Evolutionary conservation across 75 land plant genomes (phyloP).

Genomic region (Azolla pinnata): DNA sequence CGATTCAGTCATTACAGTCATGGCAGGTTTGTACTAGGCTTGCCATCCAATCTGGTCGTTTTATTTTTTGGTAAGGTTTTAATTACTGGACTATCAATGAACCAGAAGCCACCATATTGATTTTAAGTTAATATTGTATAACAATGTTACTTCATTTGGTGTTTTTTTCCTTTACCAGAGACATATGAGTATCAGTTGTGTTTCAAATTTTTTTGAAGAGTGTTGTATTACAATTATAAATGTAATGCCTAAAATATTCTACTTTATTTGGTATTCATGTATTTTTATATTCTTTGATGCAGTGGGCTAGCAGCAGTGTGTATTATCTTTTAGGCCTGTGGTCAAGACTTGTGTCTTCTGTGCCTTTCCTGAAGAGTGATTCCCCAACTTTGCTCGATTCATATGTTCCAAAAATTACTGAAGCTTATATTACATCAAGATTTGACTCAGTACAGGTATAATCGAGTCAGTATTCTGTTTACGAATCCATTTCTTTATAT

Average conservation of each 20-base stretch:
- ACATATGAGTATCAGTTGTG: background rate
- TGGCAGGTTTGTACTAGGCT: conserved; percentile 61
- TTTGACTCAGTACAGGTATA: conserved; percentile 81
- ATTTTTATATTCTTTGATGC: conserved; percentile 7
- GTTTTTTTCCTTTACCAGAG: too few species aligned
- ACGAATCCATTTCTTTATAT: background rate
- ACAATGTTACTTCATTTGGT: too few species aligned
- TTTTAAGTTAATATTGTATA: too few species aligned
- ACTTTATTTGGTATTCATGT: too few species aligned
- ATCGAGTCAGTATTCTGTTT: background rate
- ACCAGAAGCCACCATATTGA: too few species aligned
- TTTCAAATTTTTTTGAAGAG: background rate
- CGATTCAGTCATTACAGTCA: conserved; percentile 76
- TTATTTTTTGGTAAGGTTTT: background rate
- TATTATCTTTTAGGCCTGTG: conserved; percentile 91
- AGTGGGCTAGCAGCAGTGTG: conserved; percentile 98
- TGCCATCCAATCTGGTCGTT: background rate
- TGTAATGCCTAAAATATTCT: too few species aligned
- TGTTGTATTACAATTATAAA: too few species aligned
- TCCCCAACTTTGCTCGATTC: conserved; percentile 79
- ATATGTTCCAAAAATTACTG: conserved; percentile 81
- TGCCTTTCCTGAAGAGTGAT: conserved; percentile 82
- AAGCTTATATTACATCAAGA: conserved; percentile 81
- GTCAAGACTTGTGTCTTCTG: conserved; percentile 88
- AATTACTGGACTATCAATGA: too few species aligned